A percentile compares a stretch with the other conserved stretches of the same genome.
phyloP scores from a whole-genome alignment of 2,329 filamentous ascomycete genomes.

The Mycosphaerella arachidis region DNA sequence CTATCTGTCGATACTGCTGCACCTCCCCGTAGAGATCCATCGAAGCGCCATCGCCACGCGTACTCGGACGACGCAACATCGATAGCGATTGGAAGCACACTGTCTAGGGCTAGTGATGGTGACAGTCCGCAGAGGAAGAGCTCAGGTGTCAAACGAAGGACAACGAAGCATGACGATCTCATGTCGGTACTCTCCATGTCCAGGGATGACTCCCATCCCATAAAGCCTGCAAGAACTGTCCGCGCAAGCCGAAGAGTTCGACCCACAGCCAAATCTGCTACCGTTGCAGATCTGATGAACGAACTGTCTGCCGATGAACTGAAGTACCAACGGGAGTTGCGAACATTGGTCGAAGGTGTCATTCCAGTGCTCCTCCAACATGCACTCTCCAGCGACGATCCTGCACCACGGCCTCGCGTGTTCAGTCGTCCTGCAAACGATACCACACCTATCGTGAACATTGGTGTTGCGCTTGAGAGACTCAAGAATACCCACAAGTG shows the following conservation, averaged over 20 bases:
- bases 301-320: constrained; percentile 80
- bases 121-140: constrained; percentile 27
- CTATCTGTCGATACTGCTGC: constrained; percentile 53
- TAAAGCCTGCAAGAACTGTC: constrained; percentile 72
- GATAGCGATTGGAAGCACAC: constrained; percentile 22
- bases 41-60: constrained; percentile 20
- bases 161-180: constrained; percentile 89
- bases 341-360: constrained; percentile 89
- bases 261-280: constrained; percentile 56
- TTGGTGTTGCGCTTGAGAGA: constrained; percentile 86
- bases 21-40: constrained; percentile 1
- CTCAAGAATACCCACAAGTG: constrained; percentile 74
- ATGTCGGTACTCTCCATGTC: constrained; percentile 85
- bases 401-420: constrained; percentile 30
- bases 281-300: constrained; percentile 68
- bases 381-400: constrained; percentile 68
- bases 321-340: constrained; percentile 84
- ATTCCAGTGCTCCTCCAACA: constrained; percentile 86
- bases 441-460: constrained; percentile 76
- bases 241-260: constrained; percentile 63
- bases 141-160: constrained; percentile 58
- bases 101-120: constrained; percentile 28
- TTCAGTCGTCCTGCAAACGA: constrained; percentile 42
- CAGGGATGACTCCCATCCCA: constrained; percentile 59
- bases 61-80: constrained; percentile 29